Percentiles rank a stretch among this genome's conserved stretches.
Evolutionary conservation across 768 basidiomycete species (phyloP).

Genomic region (Agaricus sinodeliciosus): DNA sequence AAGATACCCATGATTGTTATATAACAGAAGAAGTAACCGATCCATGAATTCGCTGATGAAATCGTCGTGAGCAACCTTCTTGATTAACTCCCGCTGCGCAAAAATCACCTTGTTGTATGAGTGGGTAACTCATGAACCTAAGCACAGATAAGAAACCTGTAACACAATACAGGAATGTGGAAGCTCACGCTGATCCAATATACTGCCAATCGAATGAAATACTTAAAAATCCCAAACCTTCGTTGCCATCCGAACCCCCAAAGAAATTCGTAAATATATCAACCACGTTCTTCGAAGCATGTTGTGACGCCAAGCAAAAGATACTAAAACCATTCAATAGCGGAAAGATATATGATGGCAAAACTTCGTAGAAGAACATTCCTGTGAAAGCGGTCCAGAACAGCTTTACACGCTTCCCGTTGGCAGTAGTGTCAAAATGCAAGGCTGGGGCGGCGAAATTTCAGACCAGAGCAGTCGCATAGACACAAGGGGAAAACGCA

Average conservation of each 20-base stretch:
- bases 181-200: conserved; percentile 37
- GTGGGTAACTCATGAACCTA: conserved; percentile 45
- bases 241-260: conserved; percentile 61
- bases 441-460: conserved; percentile 26
- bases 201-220: conserved; percentile 69
- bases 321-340: conserved; percentile 54
- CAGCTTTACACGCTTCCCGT: conserved; percentile 41
- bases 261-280: conserved; percentile 57
- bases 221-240: conserved; percentile 56
- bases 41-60: conserved; percentile 46
- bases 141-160: conserved; percentile 1
- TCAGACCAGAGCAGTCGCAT: background rate
- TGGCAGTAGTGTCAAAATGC: conserved; percentile 39
- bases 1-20: conserved; percentile 48
- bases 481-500: conserved; percentile 14
- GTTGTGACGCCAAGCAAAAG: conserved; percentile 54
- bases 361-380: conserved; percentile 48
- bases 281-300: conserved; percentile 32
- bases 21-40: conserved; percentile 49
- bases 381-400: conserved; percentile 45
- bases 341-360: conserved; percentile 58
- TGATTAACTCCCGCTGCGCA: background rate
- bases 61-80: background rate
- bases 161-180: background rate
- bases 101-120: conserved; percentile 46